phyloP scores from a whole-genome alignment of 176 grass and related monocot genomes.

The sorghum (Sorghum bicolor) region DNA sequence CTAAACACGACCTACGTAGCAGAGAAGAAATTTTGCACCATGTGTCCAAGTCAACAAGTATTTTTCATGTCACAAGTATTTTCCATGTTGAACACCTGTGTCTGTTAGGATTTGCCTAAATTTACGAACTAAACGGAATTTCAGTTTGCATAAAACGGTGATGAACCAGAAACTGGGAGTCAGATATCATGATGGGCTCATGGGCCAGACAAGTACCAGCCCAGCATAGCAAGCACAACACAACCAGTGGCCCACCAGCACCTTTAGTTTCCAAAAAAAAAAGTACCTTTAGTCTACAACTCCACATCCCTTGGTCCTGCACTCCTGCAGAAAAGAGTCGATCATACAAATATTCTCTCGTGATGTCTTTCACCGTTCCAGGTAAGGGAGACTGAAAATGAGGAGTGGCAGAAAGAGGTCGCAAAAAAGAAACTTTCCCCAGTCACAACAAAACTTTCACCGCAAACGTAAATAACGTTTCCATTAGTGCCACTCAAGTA shows the following conservation, averaged over 20 bases:
- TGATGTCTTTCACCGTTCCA: slow-evolving; percentile 1
- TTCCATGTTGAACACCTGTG: background rate
- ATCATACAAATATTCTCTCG: background rate
- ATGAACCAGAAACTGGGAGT: background rate
- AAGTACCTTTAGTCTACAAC: background rate
- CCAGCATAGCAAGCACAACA: background rate
- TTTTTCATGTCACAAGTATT: no score
- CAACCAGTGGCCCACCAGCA: background rate
- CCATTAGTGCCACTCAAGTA: background rate
- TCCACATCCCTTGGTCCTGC: background rate
- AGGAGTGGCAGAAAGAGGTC: background rate
- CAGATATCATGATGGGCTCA: background rate
- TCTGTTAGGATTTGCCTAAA: background rate
- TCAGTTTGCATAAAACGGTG: background rate
- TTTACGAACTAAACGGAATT: background rate
- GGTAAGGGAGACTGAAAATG: background rate
- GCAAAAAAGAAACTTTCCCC: background rate
- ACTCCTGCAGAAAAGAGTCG: background rate
- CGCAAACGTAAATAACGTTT: background rate
- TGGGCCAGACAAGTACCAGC: background rate
- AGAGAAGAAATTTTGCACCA: background rate
- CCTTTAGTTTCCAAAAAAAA: no score
- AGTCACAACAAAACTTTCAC: background rate
- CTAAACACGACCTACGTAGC: no score
- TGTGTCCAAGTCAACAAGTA: background rate